Conservation (phyloP, 2,329 filamentous ascomycete species). For the Diaporthe ampelina region DNA sequence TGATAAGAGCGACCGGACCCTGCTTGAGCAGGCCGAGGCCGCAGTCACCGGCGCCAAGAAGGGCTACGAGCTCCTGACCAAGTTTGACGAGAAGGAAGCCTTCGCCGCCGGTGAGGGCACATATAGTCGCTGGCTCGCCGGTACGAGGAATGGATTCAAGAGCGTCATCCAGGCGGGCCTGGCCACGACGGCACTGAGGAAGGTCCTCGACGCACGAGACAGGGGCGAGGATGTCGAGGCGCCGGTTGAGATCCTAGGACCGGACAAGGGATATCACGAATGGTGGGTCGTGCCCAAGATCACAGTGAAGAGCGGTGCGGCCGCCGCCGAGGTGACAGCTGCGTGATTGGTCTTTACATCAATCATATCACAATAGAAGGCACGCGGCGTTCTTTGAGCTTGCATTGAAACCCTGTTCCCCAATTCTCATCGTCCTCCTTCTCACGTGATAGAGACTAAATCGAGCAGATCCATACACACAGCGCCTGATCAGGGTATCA, state of each 20-base stretch:
- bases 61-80: slow-evolving; percentile 69
- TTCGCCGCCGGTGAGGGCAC: slow-evolving; percentile 64
- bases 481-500: background rate
- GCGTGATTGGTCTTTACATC: background rate
- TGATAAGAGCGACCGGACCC: slow-evolving; percentile 53
- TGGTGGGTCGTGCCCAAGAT: slow-evolving; percentile 76
- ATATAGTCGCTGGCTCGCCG: slow-evolving; percentile 73
- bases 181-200: slow-evolving; percentile 72
- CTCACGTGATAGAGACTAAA: background rate
- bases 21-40: slow-evolving; percentile 62
- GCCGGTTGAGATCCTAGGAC: slow-evolving; percentile 65
- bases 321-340: slow-evolving; percentile 3
- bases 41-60: slow-evolving; percentile 64
- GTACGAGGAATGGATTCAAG: slow-evolving; percentile 72
- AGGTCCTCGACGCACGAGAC: slow-evolving; percentile 60
- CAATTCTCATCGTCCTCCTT: background rate
- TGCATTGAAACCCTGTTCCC: background rate
- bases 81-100: slow-evolving; percentile 63
- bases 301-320: slow-evolving; percentile 38
- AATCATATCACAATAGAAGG: background rate
- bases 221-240: slow-evolving; percentile 53
- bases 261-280: slow-evolving; percentile 70
- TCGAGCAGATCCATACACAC: background rate
- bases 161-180: slow-evolving; percentile 80
- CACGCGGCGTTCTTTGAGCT: background rate